Percentiles rank a stretch among this genome's conserved stretches.
Evolutionary conservation across 78 protist genomes (phyloP).

Genomic region (Dictyostelium brefeldianum): DNA sequence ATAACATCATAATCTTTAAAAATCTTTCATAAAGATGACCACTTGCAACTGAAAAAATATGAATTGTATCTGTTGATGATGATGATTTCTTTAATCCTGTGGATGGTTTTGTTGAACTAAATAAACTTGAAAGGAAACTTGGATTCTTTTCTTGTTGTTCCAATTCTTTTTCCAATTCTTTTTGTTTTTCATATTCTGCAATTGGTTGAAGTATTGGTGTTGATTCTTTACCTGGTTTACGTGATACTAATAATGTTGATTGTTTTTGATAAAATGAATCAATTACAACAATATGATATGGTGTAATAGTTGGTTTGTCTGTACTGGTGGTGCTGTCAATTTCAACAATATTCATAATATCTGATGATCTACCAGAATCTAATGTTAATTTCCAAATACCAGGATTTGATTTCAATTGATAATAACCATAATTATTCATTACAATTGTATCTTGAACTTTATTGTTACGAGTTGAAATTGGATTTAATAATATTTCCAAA

Average conservation of each 20-base stretch:
- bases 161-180: neutral
- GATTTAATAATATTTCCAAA: conserved; percentile 6
- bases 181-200: conserved; percentile 13
- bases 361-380: conserved; percentile 14
- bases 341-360: conserved; percentile 21
- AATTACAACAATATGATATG: conserved; percentile 13
- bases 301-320: neutral
- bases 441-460: conserved; percentile 73
- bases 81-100: neutral
- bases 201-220: conserved; percentile 52
- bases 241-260: neutral
- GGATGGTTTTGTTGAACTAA: neutral
- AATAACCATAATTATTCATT: conserved; percentile 90
- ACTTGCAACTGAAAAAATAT: conserved; percentile 97
- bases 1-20: conserved; percentile 96
- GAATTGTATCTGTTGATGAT: conserved; percentile 83
- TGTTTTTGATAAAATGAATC: conserved; percentile 5
- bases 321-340: neutral
- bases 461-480: neutral
- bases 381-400: conserved; percentile 87
- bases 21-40: conserved; percentile 99
- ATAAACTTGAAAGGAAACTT: neutral
- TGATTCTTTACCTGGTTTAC: conserved; percentile 52
- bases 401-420: conserved; percentile 93
- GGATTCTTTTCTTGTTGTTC: neutral